Conservation (phyloP, 2,329 filamentous ascomycete species). For the Pyricularia sp. region DNA sequence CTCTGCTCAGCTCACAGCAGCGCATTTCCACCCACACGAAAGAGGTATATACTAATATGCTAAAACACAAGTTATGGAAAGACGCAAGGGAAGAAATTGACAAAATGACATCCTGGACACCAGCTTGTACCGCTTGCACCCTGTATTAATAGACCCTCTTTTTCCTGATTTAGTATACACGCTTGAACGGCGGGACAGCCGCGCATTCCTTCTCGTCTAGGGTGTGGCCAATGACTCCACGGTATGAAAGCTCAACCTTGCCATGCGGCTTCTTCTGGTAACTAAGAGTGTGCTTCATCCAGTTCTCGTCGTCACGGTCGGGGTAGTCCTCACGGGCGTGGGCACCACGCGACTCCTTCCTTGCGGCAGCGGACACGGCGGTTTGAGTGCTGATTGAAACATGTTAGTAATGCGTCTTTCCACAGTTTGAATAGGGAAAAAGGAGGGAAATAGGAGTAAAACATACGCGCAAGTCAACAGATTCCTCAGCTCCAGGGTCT, state of each 20-base stretch:
- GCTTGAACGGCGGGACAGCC: conserved; percentile 92
- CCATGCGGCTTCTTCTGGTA: conserved; percentile 93
- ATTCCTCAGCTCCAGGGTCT: conserved; percentile 93
- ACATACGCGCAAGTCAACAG: conserved; percentile 92
- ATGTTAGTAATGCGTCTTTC: conserved; percentile 11
- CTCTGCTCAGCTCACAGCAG: too few relatives aligned
- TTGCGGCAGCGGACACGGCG: conserved; percentile 78
- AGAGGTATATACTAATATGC: conserved; percentile 1
- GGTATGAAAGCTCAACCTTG: conserved; percentile 78
- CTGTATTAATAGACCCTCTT: background rate
- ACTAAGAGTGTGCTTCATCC: conserved; percentile 98
- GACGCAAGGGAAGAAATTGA: background rate
- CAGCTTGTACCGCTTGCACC: background rate
- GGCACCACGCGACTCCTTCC: conserved; percentile 94
- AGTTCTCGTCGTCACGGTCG: conserved; percentile 88
- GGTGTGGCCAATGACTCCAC: conserved; percentile 71
- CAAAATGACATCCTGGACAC: background rate
- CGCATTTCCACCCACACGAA: background rate
- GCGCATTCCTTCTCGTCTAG: conserved; percentile 96
- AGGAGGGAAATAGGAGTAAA: background rate
- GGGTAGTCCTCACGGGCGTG: conserved; percentile 96
- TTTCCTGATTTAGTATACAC: conserved; percentile 58
- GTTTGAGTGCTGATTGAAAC: conserved; percentile 65
- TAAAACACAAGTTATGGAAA: background rate
- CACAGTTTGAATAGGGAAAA: background rate